Percentiles rank a stretch among this genome's conserved stretches.
phyloP scores from a whole-genome alignment of 164 flowering plant species.

The Annona squamosa region DNA sequence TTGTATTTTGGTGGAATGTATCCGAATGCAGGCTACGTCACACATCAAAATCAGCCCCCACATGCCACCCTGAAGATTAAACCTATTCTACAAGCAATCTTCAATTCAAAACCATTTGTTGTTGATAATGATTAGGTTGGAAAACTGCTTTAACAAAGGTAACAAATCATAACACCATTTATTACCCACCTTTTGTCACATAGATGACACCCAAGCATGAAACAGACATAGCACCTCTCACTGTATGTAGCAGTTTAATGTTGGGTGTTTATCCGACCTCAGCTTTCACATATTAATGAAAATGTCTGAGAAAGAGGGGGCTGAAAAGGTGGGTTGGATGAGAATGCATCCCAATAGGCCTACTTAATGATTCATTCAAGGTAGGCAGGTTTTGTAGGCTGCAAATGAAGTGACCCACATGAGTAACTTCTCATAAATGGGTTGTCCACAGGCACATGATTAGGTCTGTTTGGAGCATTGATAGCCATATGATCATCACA shows the following conservation, averaged over 20 bases:
- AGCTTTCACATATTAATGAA: neutral
- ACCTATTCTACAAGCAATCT: no score
- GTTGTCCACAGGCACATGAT: neutral
- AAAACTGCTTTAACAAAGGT: no score
- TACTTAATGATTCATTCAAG: neutral
- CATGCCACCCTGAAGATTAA: no score
- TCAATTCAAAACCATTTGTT: no score
- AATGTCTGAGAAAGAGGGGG: neutral
- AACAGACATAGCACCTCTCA: neutral
- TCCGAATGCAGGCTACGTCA: no score
- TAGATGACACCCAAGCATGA: no score
- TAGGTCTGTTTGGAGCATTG: neutral
- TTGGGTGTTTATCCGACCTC: neutral
- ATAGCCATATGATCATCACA: neutral
- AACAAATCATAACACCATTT: no score
- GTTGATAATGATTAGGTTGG: no score
- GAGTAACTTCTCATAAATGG: neutral
- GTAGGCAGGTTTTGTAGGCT: neutral
- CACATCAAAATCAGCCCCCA: no score
- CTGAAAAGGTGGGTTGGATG: neutral
- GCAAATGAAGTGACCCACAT: neutral
- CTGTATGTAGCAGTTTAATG: neutral
- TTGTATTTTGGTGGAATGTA: no score
- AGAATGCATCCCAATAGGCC: neutral
- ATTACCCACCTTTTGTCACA: no score